A percentile compares a stretch with the other conserved stretches of the same genome.
These are phyloP conservation scores for Globisporangium viniferum DNA, from an alignment of 352 stramenopile genomes.

Conservation along the genomic window DNA sequence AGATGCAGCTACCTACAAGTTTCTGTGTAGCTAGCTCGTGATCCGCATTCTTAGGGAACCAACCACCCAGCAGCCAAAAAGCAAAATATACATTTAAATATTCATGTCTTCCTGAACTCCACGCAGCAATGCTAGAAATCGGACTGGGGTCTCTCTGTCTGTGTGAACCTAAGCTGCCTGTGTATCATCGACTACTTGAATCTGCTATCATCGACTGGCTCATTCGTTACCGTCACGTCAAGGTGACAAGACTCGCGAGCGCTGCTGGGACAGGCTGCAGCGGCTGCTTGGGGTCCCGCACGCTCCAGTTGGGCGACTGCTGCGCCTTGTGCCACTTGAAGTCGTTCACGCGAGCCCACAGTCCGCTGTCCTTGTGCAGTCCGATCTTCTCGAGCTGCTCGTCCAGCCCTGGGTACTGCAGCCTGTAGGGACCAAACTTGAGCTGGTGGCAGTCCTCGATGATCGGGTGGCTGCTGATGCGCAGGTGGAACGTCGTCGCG, in stretches of 20 bases:
- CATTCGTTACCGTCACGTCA: neutral
- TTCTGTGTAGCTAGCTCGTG: neutral
- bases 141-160: too few relatives aligned
- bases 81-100: constrained; percentile 13
- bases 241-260: constrained; percentile 28
- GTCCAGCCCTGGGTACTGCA: constrained; percentile 61
- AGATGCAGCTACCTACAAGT: neutral
- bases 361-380: constrained; percentile 46
- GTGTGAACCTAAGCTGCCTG: too few relatives aligned
- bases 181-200: too few relatives aligned
- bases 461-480: constrained; percentile 84
- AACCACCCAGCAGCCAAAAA: neutral
- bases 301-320: constrained; percentile 84
- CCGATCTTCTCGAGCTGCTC: constrained; percentile 57
- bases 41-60: neutral
- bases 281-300: constrained; percentile 49
- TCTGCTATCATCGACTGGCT: too few relatives aligned
- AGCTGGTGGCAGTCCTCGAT: constrained; percentile 88
- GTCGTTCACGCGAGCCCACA: constrained; percentile 90
- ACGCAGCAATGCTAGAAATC: too few relatives aligned
- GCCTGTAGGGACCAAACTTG: constrained; percentile 71
- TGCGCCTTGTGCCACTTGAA: constrained; percentile 90
- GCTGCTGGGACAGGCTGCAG: constrained; percentile 33
- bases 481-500: constrained; percentile 73
- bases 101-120: neutral